These are phyloP conservation scores for Phytopythium aichiense DNA, from an alignment of 352 stramenopile species.

Conservation along the genomic window DNA sequence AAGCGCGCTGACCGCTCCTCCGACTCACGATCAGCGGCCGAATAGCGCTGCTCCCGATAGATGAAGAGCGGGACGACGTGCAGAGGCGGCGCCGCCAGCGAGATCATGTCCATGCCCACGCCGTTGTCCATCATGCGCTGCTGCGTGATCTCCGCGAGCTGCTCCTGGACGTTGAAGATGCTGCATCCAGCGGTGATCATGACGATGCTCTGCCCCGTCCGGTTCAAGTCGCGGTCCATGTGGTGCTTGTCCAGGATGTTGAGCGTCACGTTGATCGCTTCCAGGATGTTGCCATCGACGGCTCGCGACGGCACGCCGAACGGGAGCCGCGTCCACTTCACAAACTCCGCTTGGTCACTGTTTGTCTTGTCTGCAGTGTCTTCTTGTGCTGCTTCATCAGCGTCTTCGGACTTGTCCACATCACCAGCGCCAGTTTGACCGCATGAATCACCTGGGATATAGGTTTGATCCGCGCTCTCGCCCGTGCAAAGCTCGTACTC, in stretches of 20 bases:
- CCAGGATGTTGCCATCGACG: constrained; percentile 95
- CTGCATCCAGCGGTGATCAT: constrained; percentile 94
- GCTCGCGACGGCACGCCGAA: constrained; percentile 87
- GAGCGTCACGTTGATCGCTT: constrained; percentile 98
- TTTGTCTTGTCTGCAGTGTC: background rate
- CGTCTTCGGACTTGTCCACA: background rate
- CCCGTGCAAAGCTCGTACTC: constrained; percentile 50
- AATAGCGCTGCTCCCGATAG: constrained; percentile 20
- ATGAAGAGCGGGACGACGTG: constrained; percentile 98
- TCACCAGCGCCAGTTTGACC: background rate
- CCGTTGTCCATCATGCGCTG: constrained; percentile 99
- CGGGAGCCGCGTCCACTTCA: constrained; percentile 59
- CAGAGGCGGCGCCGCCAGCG: constrained; percentile 91
- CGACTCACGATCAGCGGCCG: no score
- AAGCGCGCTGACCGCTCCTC: background rate
- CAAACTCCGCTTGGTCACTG: constrained; percentile 10
- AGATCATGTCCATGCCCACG: constrained; percentile 98
- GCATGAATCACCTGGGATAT: background rate
- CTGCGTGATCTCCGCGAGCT: constrained; percentile 94
- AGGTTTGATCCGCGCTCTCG: background rate
- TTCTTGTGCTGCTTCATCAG: background rate
- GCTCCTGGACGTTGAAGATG: constrained; percentile 95
- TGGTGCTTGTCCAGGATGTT: constrained; percentile 99
- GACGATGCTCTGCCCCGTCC: constrained; percentile 95
- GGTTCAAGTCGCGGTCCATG: constrained; percentile 95